These are phyloP conservation scores for Epicoccum nigrum DNA, from an alignment of 2,329 filamentous ascomycete genomes.

Conservation along the genomic window DNA sequence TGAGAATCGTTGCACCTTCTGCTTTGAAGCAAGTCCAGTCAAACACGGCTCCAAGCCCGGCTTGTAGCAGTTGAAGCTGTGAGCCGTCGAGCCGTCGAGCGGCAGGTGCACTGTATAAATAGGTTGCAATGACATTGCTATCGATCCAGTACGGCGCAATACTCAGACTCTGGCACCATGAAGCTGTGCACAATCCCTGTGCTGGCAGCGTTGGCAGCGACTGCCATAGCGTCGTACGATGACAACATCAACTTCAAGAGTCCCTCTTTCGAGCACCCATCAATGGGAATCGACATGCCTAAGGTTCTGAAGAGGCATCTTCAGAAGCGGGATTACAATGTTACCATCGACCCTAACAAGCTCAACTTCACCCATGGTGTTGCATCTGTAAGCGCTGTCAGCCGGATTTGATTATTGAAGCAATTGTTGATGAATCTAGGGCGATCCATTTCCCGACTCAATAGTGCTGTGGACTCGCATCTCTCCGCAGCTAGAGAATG, in stretches of 20 bases:
- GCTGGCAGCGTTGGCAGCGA: constrained; percentile 1
- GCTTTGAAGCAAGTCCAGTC: constrained; percentile 6
- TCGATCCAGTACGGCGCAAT: background rate
- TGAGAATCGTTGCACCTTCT: constrained; percentile 7
- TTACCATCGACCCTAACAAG: constrained; percentile 13
- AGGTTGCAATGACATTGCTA: background rate
- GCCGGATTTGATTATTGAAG: no score
- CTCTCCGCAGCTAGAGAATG: constrained; percentile 48
- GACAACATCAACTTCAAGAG: constrained; percentile 68
- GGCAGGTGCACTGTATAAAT: background rate
- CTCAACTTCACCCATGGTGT: constrained; percentile 54
- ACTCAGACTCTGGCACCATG: background rate
- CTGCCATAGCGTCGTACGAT: constrained; percentile 10
- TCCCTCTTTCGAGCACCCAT: constrained; percentile 66
- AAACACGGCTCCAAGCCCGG: background rate
- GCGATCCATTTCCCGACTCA: constrained; percentile 53
- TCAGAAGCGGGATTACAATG: constrained; percentile 16
- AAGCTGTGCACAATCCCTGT: constrained; percentile 4
- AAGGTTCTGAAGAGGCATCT: constrained; percentile 61
- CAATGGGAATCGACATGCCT: constrained; percentile 65
- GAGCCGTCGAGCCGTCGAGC: background rate
- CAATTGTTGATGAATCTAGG: background rate
- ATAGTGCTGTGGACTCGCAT: constrained; percentile 46
- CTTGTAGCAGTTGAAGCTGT: background rate
- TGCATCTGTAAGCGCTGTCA: constrained; percentile 37